Evolutionary conservation across 257 asterid species (phyloP).

Genomic region (Solanum lycopersicoides): DNA sequence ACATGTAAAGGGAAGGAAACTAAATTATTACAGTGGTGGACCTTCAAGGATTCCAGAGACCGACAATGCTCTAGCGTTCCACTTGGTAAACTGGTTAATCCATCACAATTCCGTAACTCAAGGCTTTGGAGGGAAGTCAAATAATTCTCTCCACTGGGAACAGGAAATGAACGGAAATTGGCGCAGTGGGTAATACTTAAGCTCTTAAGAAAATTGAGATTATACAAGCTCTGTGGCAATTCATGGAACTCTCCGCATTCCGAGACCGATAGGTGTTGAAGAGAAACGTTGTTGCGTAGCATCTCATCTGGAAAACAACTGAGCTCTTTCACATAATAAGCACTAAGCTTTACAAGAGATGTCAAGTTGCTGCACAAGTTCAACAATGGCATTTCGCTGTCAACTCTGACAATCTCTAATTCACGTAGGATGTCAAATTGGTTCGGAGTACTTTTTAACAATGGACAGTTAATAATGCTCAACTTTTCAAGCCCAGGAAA

Average conservation of each 20-base stretch:
- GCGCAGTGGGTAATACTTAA: background rate
- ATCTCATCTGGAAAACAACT: background rate
- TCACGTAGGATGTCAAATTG: constrained; percentile 7
- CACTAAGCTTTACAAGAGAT: background rate
- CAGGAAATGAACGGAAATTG: background rate
- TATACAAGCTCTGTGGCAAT: background rate
- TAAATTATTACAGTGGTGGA: background rate
- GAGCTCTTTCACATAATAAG: background rate
- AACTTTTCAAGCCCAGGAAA: constrained; percentile 11
- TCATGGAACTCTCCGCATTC: background rate
- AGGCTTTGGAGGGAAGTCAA: background rate
- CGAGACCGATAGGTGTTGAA: fast-evolving
- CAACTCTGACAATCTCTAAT: fast-evolving
- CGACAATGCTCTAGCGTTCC: background rate
- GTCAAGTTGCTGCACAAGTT: constrained; percentile 3
- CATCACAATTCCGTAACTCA: background rate
- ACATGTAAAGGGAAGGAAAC: background rate
- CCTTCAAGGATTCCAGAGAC: background rate
- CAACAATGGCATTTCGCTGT: background rate
- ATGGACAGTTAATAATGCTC: background rate
- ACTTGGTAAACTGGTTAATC: background rate
- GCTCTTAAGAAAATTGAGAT: background rate
- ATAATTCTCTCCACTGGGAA: background rate
- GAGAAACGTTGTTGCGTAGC: background rate
- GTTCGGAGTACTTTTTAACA: constrained; percentile 9